These are phyloP conservation scores for Podospora australis DNA, from an alignment of 495 filamentous ascomycete genomes.

Conservation along the genomic window DNA sequence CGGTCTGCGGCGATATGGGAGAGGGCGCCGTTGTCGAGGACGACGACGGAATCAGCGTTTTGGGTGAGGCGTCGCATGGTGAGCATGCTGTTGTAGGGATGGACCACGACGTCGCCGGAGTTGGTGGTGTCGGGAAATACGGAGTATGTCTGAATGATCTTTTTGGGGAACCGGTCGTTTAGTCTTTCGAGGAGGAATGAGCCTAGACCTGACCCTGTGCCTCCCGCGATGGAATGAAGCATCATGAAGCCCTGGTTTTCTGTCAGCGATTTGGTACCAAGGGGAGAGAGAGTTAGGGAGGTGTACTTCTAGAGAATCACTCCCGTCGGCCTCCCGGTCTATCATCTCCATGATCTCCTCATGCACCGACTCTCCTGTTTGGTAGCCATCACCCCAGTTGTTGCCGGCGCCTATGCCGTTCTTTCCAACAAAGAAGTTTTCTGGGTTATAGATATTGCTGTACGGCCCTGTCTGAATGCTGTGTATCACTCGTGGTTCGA, in stretches of 20 bases:
- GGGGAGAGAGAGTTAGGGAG: conserved; percentile 28
- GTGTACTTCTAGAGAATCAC: conserved; percentile 93
- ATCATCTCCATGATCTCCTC: conserved; percentile 99
- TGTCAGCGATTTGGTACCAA: neutral
- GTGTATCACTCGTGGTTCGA: conserved; percentile 91
- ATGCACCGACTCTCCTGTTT: conserved; percentile 83
- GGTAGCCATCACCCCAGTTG: conserved; percentile 95
- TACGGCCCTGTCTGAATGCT: conserved; percentile 87
- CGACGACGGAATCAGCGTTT: conserved; percentile 97
- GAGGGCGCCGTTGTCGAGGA: conserved; percentile 90
- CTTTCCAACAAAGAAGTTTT: conserved; percentile 94
- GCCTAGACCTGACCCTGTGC: conserved; percentile 89
- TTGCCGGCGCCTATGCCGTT: conserved; percentile 90
- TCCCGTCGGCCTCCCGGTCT: conserved; percentile 95
- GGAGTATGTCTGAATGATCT: conserved; percentile 97
- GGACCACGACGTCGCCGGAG: conserved; percentile 84
- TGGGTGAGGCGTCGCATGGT: conserved; percentile 86
- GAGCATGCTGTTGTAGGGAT: conserved; percentile 94
- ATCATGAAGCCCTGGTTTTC: conserved; percentile 98
- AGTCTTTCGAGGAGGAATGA: conserved; percentile 93
- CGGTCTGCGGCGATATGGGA: conserved; percentile 91
- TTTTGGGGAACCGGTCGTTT: conserved; percentile 97
- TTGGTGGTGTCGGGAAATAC: conserved; percentile 91
- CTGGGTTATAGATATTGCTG: conserved; percentile 97
- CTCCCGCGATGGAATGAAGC: conserved; percentile 94